A percentile compares a stretch with the other conserved stretches of the same genome.
phyloP scores from a whole-genome alignment of 805 yeast species.

The Pichia ethanolica region DNA sequence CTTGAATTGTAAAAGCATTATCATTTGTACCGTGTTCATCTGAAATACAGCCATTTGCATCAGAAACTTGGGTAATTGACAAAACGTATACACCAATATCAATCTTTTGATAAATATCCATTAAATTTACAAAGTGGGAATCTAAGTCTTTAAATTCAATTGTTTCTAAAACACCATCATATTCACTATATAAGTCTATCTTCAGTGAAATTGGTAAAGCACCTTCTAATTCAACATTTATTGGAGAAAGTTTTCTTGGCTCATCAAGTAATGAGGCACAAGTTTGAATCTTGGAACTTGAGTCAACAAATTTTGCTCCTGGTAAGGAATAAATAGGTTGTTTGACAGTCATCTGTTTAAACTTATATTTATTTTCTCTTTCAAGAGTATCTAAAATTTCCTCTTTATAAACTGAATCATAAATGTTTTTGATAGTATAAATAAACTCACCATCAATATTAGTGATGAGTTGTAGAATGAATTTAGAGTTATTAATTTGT shows the following conservation, averaged over 20 bases:
- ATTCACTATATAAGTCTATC: slow-evolving; percentile 52
- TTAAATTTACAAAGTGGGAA: slow-evolving; percentile 29
- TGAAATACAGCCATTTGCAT: slow-evolving; percentile 62
- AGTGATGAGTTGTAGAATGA: slow-evolving; percentile 34
- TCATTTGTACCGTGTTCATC: slow-evolving; percentile 30
- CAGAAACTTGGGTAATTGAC: slow-evolving; percentile 49
- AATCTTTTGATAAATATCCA: slow-evolving; percentile 42
- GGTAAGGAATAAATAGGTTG: slow-evolving; percentile 63
- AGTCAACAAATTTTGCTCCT: slow-evolving; percentile 28
- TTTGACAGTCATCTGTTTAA: slow-evolving; percentile 31
- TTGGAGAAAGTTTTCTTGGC: slow-evolving; percentile 33
- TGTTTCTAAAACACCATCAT: slow-evolving; percentile 44
- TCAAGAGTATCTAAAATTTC: slow-evolving; percentile 27
- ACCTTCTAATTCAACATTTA: slow-evolving; percentile 65
- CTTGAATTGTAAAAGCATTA: slow-evolving; percentile 37
- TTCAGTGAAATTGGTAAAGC: slow-evolving; percentile 53
- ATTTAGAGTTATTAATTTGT: slow-evolving; percentile 40
- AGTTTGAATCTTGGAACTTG: slow-evolving; percentile 19
- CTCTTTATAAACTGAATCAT: slow-evolving; percentile 55
- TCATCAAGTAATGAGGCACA: slow-evolving; percentile 24
- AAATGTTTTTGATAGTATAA: slow-evolving; percentile 53
- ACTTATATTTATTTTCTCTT: slow-evolving; percentile 17
- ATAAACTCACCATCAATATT: slow-evolving; percentile 50
- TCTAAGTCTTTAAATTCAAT: slow-evolving; percentile 38
- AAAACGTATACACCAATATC: slow-evolving; percentile 67